Evolutionary conservation across 306 rosid species (phyloP).

Genomic region (Cicer chorassanicum): DNA sequence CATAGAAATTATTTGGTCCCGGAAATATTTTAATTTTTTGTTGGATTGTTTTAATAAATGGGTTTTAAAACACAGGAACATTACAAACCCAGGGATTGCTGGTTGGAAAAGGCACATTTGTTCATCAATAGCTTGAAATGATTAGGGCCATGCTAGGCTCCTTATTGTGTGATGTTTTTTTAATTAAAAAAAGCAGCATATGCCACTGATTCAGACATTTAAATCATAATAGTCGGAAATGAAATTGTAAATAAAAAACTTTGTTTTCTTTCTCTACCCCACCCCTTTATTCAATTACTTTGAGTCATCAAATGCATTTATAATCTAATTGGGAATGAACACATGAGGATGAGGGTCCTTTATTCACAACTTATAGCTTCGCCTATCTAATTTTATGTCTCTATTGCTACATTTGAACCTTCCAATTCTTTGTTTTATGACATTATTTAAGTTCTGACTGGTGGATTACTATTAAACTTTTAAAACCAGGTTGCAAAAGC

Average conservation of each 20-base stretch:
- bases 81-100: background rate
- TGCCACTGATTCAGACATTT: constrained; percentile 1
- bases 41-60: constrained; percentile 21
- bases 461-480: constrained; percentile 48
- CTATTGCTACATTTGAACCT: constrained; percentile 13
- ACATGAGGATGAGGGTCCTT: constrained; percentile 21
- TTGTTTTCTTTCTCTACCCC: constrained; percentile 7
- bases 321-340: constrained; percentile 25
- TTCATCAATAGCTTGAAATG: constrained; percentile 1
- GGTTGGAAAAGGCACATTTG: background rate
- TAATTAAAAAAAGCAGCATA: background rate
- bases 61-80: constrained; percentile 17
- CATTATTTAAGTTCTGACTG: constrained; percentile 33
- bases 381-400: constrained; percentile 26
- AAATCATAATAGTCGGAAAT: constrained; percentile 6
- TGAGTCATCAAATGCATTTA: constrained; percentile 2
- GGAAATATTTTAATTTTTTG: background rate
- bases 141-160: constrained; percentile 10
- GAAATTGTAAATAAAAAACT: background rate
- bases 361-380: constrained; percentile 14
- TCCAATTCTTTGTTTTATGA: constrained; percentile 40
- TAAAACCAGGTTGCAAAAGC: constrained; percentile 90
- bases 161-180: background rate
- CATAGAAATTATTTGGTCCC: background rate
- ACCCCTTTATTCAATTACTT: constrained; percentile 4